A percentile compares a stretch with the other conserved stretches of the same genome.
Evolutionary conservation across 2,329 filamentous ascomycete species (phyloP).

Genomic region (Fusarium sp.): DNA sequence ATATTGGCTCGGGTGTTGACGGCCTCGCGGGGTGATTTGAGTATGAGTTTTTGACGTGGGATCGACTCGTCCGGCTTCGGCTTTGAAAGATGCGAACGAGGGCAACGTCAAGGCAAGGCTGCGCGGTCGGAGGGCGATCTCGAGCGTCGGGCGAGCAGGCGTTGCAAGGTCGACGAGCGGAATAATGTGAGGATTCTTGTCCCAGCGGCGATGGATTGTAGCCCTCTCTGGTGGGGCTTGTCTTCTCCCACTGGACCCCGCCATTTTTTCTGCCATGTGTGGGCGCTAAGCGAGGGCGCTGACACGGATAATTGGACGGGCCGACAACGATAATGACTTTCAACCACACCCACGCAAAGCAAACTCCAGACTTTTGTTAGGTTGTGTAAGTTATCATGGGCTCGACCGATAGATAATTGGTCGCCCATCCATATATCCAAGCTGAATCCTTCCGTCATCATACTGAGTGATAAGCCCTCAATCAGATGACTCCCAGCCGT

Average conservation of each 20-base stretch:
- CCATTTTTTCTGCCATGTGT: slow-evolving; percentile 55
- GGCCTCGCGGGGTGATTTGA: slow-evolving; percentile 31
- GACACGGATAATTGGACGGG: slow-evolving; percentile 36
- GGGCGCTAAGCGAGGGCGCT: slow-evolving; percentile 56
- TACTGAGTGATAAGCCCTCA: background rate
- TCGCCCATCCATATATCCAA: background rate
- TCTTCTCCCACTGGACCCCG: slow-evolving; percentile 43
- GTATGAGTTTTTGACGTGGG: slow-evolving; percentile 26
- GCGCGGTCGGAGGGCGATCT: slow-evolving; percentile 36
- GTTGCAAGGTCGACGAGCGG: slow-evolving; percentile 43
- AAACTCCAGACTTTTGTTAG: slow-evolving; percentile 27
- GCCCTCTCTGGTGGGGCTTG: slow-evolving; percentile 52
- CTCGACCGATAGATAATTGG: background rate
- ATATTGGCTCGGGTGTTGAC: slow-evolving; percentile 37
- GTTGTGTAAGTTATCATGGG: slow-evolving; percentile 16
- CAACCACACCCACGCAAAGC: background rate
- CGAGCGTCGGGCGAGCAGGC: slow-evolving; percentile 31
- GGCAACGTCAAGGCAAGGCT: background rate
- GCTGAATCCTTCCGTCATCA: background rate
- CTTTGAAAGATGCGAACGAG: slow-evolving; percentile 31
- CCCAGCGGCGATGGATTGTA: slow-evolving; percentile 34
- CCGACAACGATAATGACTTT: background rate
- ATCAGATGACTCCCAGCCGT: background rate
- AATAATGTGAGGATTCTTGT: slow-evolving; percentile 45
- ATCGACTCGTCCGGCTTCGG: slow-evolving; percentile 32